These are phyloP conservation scores for Plasmodium coatneyi DNA, from an alignment of 169 alveolate species.

Conservation along the genomic window DNA sequence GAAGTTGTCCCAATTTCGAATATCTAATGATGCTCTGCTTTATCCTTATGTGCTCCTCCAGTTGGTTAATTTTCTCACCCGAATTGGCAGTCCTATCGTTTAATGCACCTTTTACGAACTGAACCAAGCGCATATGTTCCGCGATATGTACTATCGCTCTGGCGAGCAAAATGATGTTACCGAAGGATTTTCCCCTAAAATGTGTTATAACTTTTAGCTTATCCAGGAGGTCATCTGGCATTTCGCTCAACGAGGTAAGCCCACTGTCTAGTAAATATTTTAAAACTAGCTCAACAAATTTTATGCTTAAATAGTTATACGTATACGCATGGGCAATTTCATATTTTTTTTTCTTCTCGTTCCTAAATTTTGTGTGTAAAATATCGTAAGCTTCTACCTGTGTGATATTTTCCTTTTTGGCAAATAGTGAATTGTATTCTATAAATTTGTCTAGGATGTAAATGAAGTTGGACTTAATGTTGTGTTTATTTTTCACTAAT, in stretches of 20 bases:
- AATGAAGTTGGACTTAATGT: neutral
- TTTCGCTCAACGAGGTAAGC: neutral
- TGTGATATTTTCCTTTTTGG: constrained; percentile 46
- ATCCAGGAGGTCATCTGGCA: neutral
- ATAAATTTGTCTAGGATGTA: constrained; percentile 47
- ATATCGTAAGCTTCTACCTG: constrained; percentile 62
- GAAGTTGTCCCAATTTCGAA: neutral
- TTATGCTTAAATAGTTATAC: constrained; percentile 55
- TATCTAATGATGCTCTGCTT: neutral
- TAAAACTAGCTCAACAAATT: constrained; percentile 24
- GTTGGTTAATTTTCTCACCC: neutral
- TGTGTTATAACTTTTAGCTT: constrained; percentile 25
- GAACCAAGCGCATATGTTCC: neutral
- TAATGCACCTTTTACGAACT: neutral
- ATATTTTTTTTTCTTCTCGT: constrained; percentile 54
- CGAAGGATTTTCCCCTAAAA: constrained; percentile 37
- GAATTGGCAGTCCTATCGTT: neutral
- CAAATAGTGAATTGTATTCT: constrained; percentile 52
- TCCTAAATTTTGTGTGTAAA: constrained; percentile 4
- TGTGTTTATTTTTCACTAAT: constrained; percentile 1
- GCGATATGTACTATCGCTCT: neutral
- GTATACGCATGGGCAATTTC: constrained; percentile 74
- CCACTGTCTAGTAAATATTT: constrained; percentile 17
- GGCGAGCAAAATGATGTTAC: constrained; percentile 14
- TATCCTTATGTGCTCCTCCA: neutral